Evolutionary conservation across 805 yeast genomes (phyloP), one percentile per base, ranked within the genome.

Genomic region (Suhomyces emberorum): DNA sequence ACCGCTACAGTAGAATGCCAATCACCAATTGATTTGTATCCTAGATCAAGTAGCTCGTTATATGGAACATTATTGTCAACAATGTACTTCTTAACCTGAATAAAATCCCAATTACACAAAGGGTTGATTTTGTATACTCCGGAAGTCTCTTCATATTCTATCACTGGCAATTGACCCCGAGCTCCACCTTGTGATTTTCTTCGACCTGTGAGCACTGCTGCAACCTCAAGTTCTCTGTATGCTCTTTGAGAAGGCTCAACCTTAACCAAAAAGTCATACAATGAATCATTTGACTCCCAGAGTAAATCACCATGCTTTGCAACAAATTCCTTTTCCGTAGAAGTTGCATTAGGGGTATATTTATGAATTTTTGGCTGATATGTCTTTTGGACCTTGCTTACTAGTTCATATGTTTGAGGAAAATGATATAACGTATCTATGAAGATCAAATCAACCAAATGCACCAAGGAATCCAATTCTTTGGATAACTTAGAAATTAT

Each of bases 1-100:
- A 87, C 95, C 2, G 98, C 97, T 20, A 64, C 79, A 0, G 98
- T 91, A 1, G 95, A 86, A 59, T 91, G 98, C 76, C 89, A 91
- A 59, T 91, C 98, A 1, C 98, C 98, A 11, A 91, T 76, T 0
- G 96, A 86, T 52, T 88, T 81, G 61, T 89, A 91, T 0, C 97
- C 97, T 38, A 79, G 65, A 59, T 88, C 91, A 24, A 91, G 65
- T 22, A 91, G 69, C 43, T 76, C 88, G 54, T 91, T 91, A 63
- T 84, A 87, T 3, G 97, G 96, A 10, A 89, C 96, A 9, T 76
- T 48, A 55, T 88, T 65, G 24, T 67, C 71, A 40, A 81, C 79
- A 41, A 89, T 74, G 59, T 91, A 91, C 2, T 53, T 45, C 42
- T 79, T 72, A 15, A 89, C 95, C 47, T 81, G 79, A 9, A 65